Base-by-base conservation (phyloP, 257 asterid genomes). In the Solanum neorickii region DNA sequence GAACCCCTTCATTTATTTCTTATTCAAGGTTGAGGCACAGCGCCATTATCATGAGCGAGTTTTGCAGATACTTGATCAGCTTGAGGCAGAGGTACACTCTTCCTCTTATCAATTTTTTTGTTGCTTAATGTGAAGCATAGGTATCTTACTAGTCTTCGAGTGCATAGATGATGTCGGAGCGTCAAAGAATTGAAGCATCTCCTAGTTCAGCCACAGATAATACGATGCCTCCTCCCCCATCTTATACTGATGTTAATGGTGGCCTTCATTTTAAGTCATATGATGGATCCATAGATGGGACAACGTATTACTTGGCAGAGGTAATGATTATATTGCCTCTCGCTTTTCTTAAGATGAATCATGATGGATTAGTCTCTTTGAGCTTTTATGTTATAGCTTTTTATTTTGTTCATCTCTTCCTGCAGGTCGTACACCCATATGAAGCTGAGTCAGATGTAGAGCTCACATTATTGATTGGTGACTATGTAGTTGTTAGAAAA, bases 401-500 rank as follows among this genome's bases (percentile, higher is more conserved):
- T 75, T 23, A 65, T 83, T 86, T 86, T 42, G 86, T 75, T 85
- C 33, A 37, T 86, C 52, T 86, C 37, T 78, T 83, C 15, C 83
- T 85, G 87, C 77, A 95, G 98, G 97, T 94, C 87, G 70, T 95
- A 84, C 95, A 95, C 85, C 89, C 97, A 31, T 95, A 95, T 83
- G 89, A 89, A 90, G 94, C 95, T 25, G 97, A 95, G 89, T 92
- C 97, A 70, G 93, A 92, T 14, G 94, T 87, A 56, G 98, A 94
- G 92, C 69, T 94, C 91, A 91, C 94, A 7, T 91, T 94, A 91
- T 89, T 91, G 11, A 84, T 94, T 11, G 98, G 95, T 6, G 98
- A 95, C 89, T 95, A 93, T 77, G 90, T 95, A 44, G 98, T 95
- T 56, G 92, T 95, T 49, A 94, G 96, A 82, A 89, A 95, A 95